Conservation (phyloP, 2,329 filamentous ascomycete species). For the Fusarium floridanum region DNA sequence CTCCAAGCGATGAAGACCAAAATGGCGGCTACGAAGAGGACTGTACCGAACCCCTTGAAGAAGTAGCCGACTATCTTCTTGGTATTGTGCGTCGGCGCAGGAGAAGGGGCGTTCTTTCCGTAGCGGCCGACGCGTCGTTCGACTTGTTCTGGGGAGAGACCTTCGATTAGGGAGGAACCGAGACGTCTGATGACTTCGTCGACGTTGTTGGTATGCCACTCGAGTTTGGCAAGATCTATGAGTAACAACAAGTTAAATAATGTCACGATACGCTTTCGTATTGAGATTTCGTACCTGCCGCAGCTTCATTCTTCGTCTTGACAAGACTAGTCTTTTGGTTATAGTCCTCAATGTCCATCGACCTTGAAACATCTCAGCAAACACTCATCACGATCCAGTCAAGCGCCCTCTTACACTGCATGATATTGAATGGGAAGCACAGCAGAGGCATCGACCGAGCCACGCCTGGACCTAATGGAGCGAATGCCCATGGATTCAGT, state of each 20-base stretch:
- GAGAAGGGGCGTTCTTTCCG: conserved; percentile 36
- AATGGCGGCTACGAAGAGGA: conserved; percentile 76
- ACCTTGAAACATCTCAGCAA: conserved; percentile 26
- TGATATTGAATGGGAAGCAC: conserved; percentile 37
- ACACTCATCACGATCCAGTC: neutral
- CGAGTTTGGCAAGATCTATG: conserved; percentile 34
- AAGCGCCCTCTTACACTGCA: conserved; percentile 30
- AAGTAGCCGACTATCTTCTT: conserved; percentile 75
- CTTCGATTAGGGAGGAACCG: conserved; percentile 22
- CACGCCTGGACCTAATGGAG: conserved; percentile 27
- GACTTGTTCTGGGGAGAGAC: conserved; percentile 30
- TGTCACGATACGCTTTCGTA: no score
- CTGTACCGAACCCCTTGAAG: conserved; percentile 81
- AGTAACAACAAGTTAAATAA: neutral
- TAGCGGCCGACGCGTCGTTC: conserved; percentile 26
- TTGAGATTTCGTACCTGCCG: conserved; percentile 7
- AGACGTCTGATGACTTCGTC: conserved; percentile 32
- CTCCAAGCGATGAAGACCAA: conserved; percentile 84
- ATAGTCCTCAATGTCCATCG: conserved; percentile 38
- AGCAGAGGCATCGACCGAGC: conserved; percentile 26
- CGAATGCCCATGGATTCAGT: conserved; percentile 29
- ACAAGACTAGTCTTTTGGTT: conserved; percentile 24
- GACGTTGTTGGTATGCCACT: conserved; percentile 36
- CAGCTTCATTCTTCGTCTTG: conserved; percentile 23
- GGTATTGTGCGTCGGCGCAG: conserved; percentile 29